Base-by-base conservation (phyloP, 1,284 basidiomycete genomes). In the Cryptococcus deneoformans region DNA sequence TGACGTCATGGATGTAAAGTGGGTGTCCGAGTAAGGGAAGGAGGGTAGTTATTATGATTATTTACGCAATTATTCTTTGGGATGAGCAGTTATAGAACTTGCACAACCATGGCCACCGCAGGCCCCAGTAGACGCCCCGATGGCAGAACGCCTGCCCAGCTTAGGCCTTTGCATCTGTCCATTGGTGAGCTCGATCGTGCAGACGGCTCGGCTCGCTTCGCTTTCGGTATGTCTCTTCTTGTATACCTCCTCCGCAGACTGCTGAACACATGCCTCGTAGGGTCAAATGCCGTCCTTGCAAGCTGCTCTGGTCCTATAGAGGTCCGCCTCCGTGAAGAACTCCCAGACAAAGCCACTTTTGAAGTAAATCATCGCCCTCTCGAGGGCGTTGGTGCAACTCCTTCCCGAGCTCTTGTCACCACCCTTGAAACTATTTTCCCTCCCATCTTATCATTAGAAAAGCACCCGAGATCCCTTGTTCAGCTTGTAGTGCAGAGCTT, bases 401-500 rank as follows among this genome's bases (percentile, higher is more conserved):
- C 72, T 0, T 71, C 73, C 5, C 73, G 77, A 62, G 66, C 79
- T 0, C 57, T 78, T n/a, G 71, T 76, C 39, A 59, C 69, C 3
- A 65, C 69, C 3, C 63, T 80, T 24, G 44, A 60, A 38, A 65
- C 62, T 11, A 67, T 79, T 43, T 71, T 79, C 53, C 56, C 66
- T 4, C 73, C 77, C 4, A 70, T 82, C 6, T 72, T 83, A 44
- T 65, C 77, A 38, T 73, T 82, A 16, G 65, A 79, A 62, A 69
- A 80, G 61, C 71, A 81, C 71, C 82, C 82, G 16, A 75, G 82
- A 54, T 79, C 82, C 9, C 75, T 85, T 61, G 77, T 90, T 45
- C 89, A 89, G 63, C 71, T 83, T 49, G 85, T 86, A 16, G 83
- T 85, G 53, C 87, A 83, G 70, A 77, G 77, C 14, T 66, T 80